Conservation (phyloP, 768 basidiomycete species). For the Russula compacta region DNA sequence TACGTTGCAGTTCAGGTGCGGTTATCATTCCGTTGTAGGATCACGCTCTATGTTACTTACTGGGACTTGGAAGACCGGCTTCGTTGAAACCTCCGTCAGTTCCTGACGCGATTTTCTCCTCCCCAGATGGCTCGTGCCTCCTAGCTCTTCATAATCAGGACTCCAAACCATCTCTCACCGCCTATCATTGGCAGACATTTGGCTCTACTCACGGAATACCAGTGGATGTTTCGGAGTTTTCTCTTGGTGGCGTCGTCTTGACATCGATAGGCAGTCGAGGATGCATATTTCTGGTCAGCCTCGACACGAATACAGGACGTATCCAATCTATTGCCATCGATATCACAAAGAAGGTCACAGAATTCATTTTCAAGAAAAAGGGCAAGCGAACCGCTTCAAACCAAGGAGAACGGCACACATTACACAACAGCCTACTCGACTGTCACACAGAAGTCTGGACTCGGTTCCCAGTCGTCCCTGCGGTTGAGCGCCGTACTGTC, state of each 20-base stretch:
- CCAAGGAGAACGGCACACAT: constrained; percentile 20
- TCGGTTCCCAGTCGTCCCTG: constrained; percentile 10
- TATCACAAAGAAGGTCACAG: constrained; percentile 47
- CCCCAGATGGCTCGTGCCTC: constrained; percentile 50
- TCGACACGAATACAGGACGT: constrained; percentile 28
- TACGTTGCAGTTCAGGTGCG: constrained; percentile 45
- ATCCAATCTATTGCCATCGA: constrained; percentile 40
- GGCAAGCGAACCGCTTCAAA: constrained; percentile 21
- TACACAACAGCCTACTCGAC: constrained; percentile 31
- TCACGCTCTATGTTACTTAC: neutral
- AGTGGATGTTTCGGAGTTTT: constrained; percentile 28
- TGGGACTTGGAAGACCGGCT: constrained; percentile 32
- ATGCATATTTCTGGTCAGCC: constrained; percentile 35
- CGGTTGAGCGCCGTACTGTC: constrained; percentile 9
- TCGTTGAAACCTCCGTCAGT: constrained; percentile 29
- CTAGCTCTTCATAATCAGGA: constrained; percentile 26
- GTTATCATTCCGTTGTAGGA: neutral
- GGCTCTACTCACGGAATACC: constrained; percentile 39
- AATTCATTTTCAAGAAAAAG: constrained; percentile 45
- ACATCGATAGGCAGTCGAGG: constrained; percentile 40
- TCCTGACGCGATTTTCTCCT: constrained; percentile 34
- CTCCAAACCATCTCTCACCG: constrained; percentile 23
- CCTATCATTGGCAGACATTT: constrained; percentile 50
- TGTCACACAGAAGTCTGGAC: constrained; percentile 11
- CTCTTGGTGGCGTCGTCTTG: constrained; percentile 24